Percentiles rank a stretch among this genome's conserved stretches.
phyloP scores from a whole-genome alignment of 2,329 filamentous ascomycete genomes.

The Penicillium sp. region DNA sequence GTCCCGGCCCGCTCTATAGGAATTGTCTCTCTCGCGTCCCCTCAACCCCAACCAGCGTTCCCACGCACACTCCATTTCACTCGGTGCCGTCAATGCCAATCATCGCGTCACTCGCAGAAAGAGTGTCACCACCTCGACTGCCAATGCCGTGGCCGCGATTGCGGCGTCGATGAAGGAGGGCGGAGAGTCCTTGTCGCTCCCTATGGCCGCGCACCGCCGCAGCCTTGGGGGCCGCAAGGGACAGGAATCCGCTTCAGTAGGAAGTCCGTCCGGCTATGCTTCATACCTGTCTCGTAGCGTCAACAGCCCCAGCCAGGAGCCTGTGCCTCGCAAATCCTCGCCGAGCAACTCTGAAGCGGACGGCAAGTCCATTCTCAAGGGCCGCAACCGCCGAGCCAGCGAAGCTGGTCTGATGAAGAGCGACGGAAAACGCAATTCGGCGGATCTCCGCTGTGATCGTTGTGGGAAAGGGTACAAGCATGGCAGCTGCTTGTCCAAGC shows the following conservation, averaged over 20 bases:
- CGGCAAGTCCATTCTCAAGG: slow-evolving; percentile 50
- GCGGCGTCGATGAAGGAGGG: slow-evolving; percentile 69
- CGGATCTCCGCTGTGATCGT: slow-evolving; percentile 92
- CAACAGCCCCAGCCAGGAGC: slow-evolving; percentile 35
- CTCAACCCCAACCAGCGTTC: slow-evolving; percentile 69
- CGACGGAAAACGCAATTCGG: slow-evolving; percentile 73
- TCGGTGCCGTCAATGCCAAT: slow-evolving; percentile 71
- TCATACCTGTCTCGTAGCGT: slow-evolving; percentile 44
- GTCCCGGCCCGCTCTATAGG: slow-evolving; percentile 23
- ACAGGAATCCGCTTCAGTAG: slow-evolving; percentile 63
- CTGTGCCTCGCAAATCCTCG: slow-evolving; percentile 40
- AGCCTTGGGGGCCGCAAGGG: slow-evolving; percentile 45
- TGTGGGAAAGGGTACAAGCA: slow-evolving; percentile 99
- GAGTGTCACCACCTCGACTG: slow-evolving; percentile 77
- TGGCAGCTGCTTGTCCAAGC: slow-evolving; percentile 99
- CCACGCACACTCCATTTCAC: slow-evolving; percentile 78
- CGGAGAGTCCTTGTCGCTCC: slow-evolving; percentile 59
- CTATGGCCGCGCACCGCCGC: slow-evolving; percentile 58
- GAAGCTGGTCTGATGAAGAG: slow-evolving; percentile 85
- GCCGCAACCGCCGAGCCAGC: slow-evolving; percentile 66
- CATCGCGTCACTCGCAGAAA: slow-evolving; percentile 90
- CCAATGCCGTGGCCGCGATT: slow-evolving; percentile 66
- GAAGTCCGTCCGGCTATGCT: slow-evolving; percentile 39
- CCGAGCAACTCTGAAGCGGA: slow-evolving; percentile 33
- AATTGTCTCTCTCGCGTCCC: slow-evolving; percentile 61